Conservation (phyloP, 176 grass and related monocot genomes). For the Eleusine coracana region DNA sequence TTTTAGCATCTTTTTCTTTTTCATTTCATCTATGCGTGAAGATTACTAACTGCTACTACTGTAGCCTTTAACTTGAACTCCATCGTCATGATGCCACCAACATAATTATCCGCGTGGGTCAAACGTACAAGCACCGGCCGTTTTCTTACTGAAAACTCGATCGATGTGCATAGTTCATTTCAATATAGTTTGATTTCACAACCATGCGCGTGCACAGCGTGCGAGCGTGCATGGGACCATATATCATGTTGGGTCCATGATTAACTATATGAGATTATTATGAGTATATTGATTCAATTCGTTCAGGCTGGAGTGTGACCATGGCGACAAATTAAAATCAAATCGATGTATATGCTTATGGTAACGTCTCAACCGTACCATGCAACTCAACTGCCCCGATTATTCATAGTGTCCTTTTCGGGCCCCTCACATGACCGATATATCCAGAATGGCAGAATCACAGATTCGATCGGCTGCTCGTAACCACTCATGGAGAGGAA, state of each 20-base stretch:
- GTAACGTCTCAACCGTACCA: neutral
- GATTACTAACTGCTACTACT: too few species aligned
- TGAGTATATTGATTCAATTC: neutral
- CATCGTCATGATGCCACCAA: neutral
- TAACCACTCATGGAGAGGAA: neutral
- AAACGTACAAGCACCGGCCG: neutral
- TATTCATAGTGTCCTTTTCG: neutral
- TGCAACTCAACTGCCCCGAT: neutral
- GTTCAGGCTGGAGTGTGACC: neutral
- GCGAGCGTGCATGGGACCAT: neutral
- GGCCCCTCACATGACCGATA: neutral
- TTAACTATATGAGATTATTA: neutral
- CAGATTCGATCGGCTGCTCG: too few species aligned
- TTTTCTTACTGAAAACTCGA: neutral
- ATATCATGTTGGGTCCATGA: neutral
- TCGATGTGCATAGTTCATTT: neutral
- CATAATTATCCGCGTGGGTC: slow-evolving; percentile 13
- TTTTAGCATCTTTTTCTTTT: neutral
- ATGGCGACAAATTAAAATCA: neutral
- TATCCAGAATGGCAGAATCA: neutral
- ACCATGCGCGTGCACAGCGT: neutral
- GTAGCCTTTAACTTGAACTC: slow-evolving; percentile 37
- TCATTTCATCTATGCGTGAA: neutral
- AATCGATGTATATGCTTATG: neutral
- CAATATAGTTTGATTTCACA: neutral